Conservation (phyloP, 2,329 filamentous ascomycete species). For the Aspergillus sp. region DNA sequence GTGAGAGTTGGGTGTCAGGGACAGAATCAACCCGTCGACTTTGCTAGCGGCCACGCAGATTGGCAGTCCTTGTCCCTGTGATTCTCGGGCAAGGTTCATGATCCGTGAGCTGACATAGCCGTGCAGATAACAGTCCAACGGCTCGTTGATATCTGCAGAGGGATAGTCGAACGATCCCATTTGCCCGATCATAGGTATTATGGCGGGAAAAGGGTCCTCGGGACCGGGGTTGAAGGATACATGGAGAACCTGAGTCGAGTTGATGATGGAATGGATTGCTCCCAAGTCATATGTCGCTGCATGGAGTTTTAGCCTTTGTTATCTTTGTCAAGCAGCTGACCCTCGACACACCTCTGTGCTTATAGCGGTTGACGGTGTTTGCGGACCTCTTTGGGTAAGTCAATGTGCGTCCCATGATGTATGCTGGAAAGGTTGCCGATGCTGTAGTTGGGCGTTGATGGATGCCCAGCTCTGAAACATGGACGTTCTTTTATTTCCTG, state of each 20-base stretch:
- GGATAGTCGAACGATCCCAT: slow-evolving; percentile 71
- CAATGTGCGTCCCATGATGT: slow-evolving; percentile 42
- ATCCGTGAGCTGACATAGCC: slow-evolving; percentile 79
- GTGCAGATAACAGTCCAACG: slow-evolving; percentile 76
- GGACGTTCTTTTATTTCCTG: neutral
- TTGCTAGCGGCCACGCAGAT: slow-evolving; percentile 71
- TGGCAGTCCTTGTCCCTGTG: slow-evolving; percentile 58
- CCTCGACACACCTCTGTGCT: slow-evolving; percentile 56
- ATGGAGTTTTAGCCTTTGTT: slow-evolving; percentile 10
- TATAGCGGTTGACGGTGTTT: slow-evolving; percentile 68
- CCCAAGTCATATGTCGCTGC: slow-evolving; percentile 69
- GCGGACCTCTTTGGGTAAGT: slow-evolving; percentile 62
- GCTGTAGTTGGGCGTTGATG: neutral
- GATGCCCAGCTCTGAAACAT: neutral
- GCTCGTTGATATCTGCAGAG: slow-evolving; percentile 60
- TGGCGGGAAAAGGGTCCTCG: slow-evolving; percentile 68
- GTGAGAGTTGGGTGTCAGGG: slow-evolving; percentile 76
- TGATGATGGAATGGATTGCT: slow-evolving; percentile 74
- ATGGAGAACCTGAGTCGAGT: slow-evolving; percentile 71
- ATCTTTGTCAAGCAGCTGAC: neutral
- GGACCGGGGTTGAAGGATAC: slow-evolving; percentile 70
- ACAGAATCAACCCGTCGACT: slow-evolving; percentile 76
- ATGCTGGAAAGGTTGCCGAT: neutral
- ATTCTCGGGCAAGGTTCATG: slow-evolving; percentile 61
- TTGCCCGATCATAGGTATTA: slow-evolving; percentile 82